Evolutionary conservation across 345 rosid species (phyloP).

Genomic region (Conringia planisiliqua): DNA sequence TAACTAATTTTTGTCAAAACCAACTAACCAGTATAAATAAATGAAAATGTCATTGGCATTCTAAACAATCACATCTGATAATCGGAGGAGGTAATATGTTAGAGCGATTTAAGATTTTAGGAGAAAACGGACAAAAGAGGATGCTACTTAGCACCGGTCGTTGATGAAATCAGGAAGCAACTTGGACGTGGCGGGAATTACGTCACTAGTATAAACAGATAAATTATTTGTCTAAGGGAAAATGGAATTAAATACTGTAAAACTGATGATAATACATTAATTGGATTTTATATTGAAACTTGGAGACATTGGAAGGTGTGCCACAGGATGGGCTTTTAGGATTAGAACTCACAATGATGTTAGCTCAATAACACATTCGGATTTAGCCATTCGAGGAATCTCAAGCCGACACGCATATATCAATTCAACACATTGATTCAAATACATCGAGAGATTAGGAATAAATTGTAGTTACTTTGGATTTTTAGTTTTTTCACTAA

Average conservation of each 20-base stretch:
- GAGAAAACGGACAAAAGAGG: conserved; percentile 12
- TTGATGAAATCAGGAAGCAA: conserved; percentile 20
- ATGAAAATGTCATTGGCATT: background rate
- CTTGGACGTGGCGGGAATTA: conserved; percentile 8
- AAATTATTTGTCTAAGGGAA: background rate
- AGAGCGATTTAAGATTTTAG: background rate
- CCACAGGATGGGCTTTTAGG: conserved; percentile 27
- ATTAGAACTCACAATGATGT: background rate
- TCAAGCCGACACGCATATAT: background rate
- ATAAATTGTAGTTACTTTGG: background rate
- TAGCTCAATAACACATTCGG: conserved; percentile 16
- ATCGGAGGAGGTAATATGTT: background rate
- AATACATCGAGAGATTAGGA: background rate
- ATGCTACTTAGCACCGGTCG: conserved; percentile 1
- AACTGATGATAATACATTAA: background rate
- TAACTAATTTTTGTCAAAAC: too few species aligned
- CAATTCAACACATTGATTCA: background rate
- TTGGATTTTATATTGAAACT: background rate
- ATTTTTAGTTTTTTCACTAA: background rate
- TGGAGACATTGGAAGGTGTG: conserved; percentile 32
- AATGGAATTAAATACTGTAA: background rate
- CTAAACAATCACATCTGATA: background rate
- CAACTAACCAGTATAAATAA: background rate
- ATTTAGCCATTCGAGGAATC: background rate
- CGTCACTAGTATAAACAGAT: conserved; percentile 18